Percentiles rank a stretch among this genome's conserved stretches.
Evolutionary conservation across 1,284 basidiomycete species (phyloP).

Genomic region (Heimioporus punctisporus): DNA sequence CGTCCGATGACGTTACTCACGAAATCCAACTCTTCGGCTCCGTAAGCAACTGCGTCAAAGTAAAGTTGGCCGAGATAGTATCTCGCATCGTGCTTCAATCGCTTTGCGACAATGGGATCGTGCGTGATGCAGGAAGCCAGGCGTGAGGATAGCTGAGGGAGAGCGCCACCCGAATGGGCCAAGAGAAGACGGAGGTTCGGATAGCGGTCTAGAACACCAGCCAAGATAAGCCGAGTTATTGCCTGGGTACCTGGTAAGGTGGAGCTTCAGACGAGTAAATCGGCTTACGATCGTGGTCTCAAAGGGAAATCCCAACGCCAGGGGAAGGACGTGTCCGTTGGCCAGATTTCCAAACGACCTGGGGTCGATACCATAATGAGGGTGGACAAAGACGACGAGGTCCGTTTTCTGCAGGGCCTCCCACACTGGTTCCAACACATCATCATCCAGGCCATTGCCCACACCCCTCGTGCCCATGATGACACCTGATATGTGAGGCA

Average conservation of each 20-base stretch:
- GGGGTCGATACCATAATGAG: constrained; percentile 76
- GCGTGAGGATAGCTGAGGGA: constrained; percentile 81
- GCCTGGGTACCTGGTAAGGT: constrained; percentile 47
- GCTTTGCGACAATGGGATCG: constrained; percentile 74
- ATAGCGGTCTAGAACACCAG: constrained; percentile 79
- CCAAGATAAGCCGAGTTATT: constrained; percentile 77
- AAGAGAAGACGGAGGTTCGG: constrained; percentile 75
- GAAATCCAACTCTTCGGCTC: constrained; percentile 80
- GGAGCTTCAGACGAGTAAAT: not conserved
- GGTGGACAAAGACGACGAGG: constrained; percentile 81
- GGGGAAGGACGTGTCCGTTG: constrained; percentile 85
- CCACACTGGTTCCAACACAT: constrained; percentile 78
- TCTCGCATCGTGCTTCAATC: constrained; percentile 81
- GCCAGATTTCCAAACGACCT: constrained; percentile 72
- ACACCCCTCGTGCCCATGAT: constrained; percentile 83
- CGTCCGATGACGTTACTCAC: constrained; percentile 72
- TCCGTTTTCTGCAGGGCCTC: constrained; percentile 64
- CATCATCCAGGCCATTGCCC: constrained; percentile 82
- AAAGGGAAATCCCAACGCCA: constrained; percentile 87
- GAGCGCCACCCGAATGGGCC: constrained; percentile 84
- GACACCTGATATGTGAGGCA: constrained; percentile 74
- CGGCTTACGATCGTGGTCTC: constrained; percentile 82
- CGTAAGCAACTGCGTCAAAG: constrained; percentile 85
- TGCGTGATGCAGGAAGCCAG: constrained; percentile 84
- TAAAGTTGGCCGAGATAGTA: constrained; percentile 81